Evolutionary conservation across 495 filamentous ascomycete species (phyloP), one percentile per base, ranked within the genome.

Genomic region (Penicillium lividum): DNA sequence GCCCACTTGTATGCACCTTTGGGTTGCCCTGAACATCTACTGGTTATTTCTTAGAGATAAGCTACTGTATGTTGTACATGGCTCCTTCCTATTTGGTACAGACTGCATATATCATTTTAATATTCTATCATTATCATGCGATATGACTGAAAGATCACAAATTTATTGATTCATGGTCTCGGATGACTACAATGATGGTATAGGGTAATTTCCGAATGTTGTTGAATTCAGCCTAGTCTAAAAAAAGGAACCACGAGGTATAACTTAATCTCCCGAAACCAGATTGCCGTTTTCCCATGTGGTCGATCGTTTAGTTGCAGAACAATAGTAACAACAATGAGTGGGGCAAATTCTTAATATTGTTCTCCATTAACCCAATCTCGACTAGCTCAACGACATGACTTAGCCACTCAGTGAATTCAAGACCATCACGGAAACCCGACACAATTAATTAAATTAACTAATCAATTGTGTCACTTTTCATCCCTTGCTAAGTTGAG

Each of bases 171-270:
- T 10, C 25, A 46, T 22, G 9, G 18, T 27, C 18, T 46, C 7
- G 43, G 38, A 40, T 46, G 18, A 3, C 9, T 27, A 27, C 43
- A 46, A 27, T 44, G 15, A 44, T 54, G 33, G n/a, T 22, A 45
- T 22, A 42, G 58, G 38, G 31, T 16, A 3, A 58, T 51, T 54
- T 54, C 62, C 51, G 62, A 53, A 44, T 58, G 11, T 27, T 40
- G 42, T 25, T n/a, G 9, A 28, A 29, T 60, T 31, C 51, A 36
- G 34, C n/a, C 22, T 9, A 18, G 7, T 8, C 59, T 54, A 57
- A 65, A 62, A 63, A 60, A 54, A 60, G 60, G 30, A 15, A 57
- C 63, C 63, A 65, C 59, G 63, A 52, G 63, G 63, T 38, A 15
- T 13, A 16, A 16, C 10, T 40, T 46, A 27, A 46, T 46, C 43